Conservation (phyloP, 2,329 filamentous ascomycete genomes). For the Ascosphaera acerosa region DNA sequence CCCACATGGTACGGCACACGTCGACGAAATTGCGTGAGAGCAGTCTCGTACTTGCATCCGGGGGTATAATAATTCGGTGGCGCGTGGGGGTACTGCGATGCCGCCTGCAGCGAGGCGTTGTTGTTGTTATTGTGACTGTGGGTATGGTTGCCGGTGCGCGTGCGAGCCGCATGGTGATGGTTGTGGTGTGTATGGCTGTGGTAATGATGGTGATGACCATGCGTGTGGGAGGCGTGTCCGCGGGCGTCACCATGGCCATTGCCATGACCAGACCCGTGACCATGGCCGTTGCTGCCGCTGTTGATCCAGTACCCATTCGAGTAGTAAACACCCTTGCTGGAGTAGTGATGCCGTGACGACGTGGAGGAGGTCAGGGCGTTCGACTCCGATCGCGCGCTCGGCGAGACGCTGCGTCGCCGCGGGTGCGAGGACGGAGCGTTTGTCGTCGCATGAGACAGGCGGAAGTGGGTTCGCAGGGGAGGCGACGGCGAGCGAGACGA, state of each 20-base stretch:
- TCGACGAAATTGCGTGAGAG: slow-evolving; percentile 52
- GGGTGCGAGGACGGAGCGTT: neutral
- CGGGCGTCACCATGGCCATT: no score
- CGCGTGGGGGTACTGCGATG: neutral
- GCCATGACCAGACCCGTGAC: no score
- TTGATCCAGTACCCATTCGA: neutral
- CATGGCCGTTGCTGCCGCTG: neutral
- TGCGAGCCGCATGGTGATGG: neutral
- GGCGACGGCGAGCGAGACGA: slow-evolving; percentile 3
- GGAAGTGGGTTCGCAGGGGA: slow-evolving; percentile 5
- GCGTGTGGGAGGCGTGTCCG: no score
- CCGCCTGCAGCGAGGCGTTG: neutral
- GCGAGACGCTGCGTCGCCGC: neutral
- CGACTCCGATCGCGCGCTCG: neutral
- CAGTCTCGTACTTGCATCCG: slow-evolving; percentile 73
- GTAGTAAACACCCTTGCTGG: neutral
- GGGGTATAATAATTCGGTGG: slow-evolving; percentile 9
- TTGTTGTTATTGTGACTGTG: no score
- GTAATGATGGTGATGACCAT: no score
- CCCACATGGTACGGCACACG: slow-evolving; percentile 82
- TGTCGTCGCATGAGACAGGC: slow-evolving; percentile 1
- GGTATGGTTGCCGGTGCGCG: neutral
- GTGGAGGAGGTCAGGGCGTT: neutral
- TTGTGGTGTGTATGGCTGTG: neutral
- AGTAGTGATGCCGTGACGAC: neutral